Conservation (phyloP, 371 early-diverging fungal genomes). For the Mucor velutinosus region DNA sequence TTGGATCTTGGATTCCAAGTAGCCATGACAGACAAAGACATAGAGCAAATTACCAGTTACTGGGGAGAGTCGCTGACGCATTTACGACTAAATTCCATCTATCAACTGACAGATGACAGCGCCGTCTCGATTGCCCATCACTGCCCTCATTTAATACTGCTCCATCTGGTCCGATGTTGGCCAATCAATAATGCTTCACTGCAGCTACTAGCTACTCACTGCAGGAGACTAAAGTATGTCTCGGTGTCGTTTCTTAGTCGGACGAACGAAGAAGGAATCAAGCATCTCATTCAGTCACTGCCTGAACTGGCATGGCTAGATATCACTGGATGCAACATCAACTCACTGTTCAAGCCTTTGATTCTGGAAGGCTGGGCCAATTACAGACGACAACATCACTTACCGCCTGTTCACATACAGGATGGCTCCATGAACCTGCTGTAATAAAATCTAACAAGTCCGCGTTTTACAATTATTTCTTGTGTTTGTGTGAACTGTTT, state of each 20-base stretch:
- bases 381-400: conserved; percentile 17
- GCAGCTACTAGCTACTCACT: conserved; percentile 9
- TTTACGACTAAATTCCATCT: conserved; percentile 39
- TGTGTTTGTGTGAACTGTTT: neutral
- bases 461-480: neutral
- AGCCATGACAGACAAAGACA: neutral
- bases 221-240: conserved; percentile 27
- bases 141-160: conserved; percentile 33
- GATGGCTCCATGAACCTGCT: conserved; percentile 32
- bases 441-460: conserved; percentile 7
- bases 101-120: conserved; percentile 30
- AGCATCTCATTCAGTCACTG: conserved; percentile 15
- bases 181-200: conserved; percentile 30
- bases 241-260: conserved; percentile 38
- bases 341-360: conserved; percentile 29
- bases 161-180: conserved; percentile 49
- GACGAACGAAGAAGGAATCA: conserved; percentile 32
- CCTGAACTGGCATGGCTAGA: conserved; percentile 33
- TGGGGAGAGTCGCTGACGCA: conserved; percentile 31
- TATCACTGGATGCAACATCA: conserved; percentile 44
- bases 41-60: conserved; percentile 8
- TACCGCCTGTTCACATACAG: conserved; percentile 25
- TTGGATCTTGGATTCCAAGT: conserved; percentile 24
- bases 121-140: conserved; percentile 19
- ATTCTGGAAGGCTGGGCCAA: conserved; percentile 28